These are phyloP conservation scores for Cardamine chenopodiifolia DNA, from an alignment of 345 rosid genomes.

Conservation along the genomic window DNA sequence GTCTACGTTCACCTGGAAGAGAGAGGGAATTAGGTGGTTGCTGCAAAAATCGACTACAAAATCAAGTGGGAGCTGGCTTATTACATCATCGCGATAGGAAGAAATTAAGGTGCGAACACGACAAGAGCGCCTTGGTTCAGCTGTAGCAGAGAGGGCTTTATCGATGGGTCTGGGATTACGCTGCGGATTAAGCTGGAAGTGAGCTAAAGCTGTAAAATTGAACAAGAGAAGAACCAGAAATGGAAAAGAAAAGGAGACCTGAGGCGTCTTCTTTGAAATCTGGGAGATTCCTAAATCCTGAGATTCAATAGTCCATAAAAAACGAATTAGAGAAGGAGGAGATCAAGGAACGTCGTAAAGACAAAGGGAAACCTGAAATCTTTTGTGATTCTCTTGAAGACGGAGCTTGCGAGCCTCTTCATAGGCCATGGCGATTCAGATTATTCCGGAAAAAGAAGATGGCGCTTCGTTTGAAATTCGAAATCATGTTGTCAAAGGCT, in stretches of 20 bases:
- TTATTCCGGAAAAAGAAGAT: not conserved
- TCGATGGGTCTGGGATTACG: constrained; percentile 38
- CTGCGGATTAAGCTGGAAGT: constrained; percentile 25
- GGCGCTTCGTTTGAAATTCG: constrained; percentile 29
- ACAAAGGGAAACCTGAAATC: constrained; percentile 45
- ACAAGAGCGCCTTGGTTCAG: constrained; percentile 60
- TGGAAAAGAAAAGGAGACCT: constrained; percentile 8
- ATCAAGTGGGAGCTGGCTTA: not conserved
- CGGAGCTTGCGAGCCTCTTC: constrained; percentile 56
- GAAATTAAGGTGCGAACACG: constrained; percentile 47
- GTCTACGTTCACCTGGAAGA: constrained; percentile 36
- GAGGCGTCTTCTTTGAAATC: constrained; percentile 36
- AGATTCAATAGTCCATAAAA: not conserved
- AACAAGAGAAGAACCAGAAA: not conserved
- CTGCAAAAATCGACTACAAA: not conserved
- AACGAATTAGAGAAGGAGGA: not conserved
- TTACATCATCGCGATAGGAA: constrained; percentile 53
- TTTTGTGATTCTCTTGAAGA: constrained; percentile 50
- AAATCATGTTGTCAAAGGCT: not conserved
- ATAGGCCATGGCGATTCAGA: constrained; percentile 32
- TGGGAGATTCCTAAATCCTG: constrained; percentile 50
- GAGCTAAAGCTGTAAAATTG: not conserved
- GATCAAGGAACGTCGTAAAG: not conserved
- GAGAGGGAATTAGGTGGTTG: not conserved
- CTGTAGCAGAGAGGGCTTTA: not conserved